Evolutionary conservation across 768 basidiomycete genomes (phyloP).

Genomic region (Holtermannia corniformis): DNA sequence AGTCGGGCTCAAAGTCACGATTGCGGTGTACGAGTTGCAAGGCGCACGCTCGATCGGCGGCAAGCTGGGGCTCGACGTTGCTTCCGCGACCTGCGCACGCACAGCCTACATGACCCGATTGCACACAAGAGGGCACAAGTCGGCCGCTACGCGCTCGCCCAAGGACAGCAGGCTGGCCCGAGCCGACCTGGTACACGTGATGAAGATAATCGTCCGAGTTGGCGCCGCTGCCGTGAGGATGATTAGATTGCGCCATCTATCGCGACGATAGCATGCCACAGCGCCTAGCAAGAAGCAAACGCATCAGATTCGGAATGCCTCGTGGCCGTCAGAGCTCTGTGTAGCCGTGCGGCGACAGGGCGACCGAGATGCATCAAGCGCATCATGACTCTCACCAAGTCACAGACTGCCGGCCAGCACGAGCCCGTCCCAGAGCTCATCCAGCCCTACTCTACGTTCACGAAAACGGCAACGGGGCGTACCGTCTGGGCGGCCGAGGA

Average conservation of each 20-base stretch:
- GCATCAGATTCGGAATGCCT: no score
- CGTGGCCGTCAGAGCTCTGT: no score
- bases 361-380: no score
- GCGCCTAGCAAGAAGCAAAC: no score
- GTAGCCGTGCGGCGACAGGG: no score
- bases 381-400: no score
- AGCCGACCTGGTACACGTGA: background rate
- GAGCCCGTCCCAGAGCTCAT: slow-evolving; percentile 20
- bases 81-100: background rate
- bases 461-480: slow-evolving; percentile 24
- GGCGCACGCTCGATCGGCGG: background rate
- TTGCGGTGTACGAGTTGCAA: background rate
- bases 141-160: background rate
- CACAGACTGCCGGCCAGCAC: slow-evolving; percentile 35
- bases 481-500: slow-evolving; percentile 37
- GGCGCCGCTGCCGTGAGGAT: no score
- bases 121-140: background rate
- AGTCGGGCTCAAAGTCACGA: background rate
- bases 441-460: slow-evolving; percentile 26
- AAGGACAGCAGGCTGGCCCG: background rate
- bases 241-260: no score
- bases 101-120: background rate
- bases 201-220: no score
- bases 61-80: background rate
- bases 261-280: no score